Conservation (phyloP, 129 eudicot genomes). For the Flaveria linearis region DNA sequence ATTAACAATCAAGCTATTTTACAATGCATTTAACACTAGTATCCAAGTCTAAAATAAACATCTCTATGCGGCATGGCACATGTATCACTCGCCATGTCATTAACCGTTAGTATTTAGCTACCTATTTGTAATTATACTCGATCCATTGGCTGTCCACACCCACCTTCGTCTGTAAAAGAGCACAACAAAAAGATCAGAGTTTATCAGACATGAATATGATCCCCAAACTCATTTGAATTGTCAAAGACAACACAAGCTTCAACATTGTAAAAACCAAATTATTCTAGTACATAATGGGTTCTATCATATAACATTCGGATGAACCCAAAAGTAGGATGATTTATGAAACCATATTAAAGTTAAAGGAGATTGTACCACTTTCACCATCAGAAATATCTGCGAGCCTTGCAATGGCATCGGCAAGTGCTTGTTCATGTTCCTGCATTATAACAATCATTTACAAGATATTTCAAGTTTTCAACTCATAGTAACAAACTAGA, state of each 20-base stretch:
- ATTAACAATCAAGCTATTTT: background rate
- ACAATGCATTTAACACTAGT: slow-evolving; percentile 6
- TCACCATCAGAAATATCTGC: slow-evolving; percentile 72
- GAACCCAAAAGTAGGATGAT: slow-evolving; percentile 8
- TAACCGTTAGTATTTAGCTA: slow-evolving; percentile 7
- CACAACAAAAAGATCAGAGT: slow-evolving; percentile 18
- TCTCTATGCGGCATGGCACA: background rate
- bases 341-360: background rate
- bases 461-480: slow-evolving; percentile 21
- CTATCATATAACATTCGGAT: slow-evolving; percentile 1
- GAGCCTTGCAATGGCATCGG: slow-evolving; percentile 65
- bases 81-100: background rate
- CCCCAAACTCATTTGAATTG: background rate
- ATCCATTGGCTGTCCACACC: slow-evolving; percentile 40
- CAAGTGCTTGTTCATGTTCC: slow-evolving; percentile 87
- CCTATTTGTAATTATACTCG: slow-evolving; percentile 23
- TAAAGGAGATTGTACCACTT: slow-evolving; percentile 51
- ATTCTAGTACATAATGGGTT: background rate
- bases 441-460: slow-evolving; percentile 29
- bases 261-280: background rate
- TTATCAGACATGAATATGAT: background rate
- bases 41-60: slow-evolving; percentile 13
- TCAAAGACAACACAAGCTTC: background rate
- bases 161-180: slow-evolving; percentile 43
- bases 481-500: background rate